These are phyloP conservation scores for Boletus pseudo-olivaceus DNA, from an alignment of 768 basidiomycete genomes.

Conservation along the genomic window DNA sequence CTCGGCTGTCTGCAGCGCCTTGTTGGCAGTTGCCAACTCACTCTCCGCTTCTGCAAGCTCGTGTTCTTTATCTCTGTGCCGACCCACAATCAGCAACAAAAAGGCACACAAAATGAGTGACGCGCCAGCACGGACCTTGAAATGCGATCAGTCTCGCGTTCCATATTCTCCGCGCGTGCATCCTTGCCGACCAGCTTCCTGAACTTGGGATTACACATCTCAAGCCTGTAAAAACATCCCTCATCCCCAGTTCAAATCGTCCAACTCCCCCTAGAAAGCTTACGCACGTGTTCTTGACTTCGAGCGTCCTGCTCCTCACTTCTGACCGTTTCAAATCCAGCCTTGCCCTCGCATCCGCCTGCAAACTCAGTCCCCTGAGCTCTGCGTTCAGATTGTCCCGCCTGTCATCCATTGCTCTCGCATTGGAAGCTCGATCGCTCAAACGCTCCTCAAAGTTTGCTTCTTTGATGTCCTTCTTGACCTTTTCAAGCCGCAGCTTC, in stretches of 20 bases:
- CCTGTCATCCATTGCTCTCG: conserved; percentile 61
- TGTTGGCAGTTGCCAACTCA: conserved; percentile 43
- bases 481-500: conserved; percentile 52
- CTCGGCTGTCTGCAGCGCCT: conserved; percentile 61
- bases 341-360: conserved; percentile 79
- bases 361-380: conserved; percentile 63
- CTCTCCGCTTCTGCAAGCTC: conserved; percentile 42
- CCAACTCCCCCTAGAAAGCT: neutral
- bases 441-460: conserved; percentile 66
- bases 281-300: conserved; percentile 67
- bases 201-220: conserved; percentile 57
- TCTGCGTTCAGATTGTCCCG: conserved; percentile 71
- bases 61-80: conserved; percentile 61
- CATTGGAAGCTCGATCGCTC: conserved; percentile 48
- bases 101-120: neutral
- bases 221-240: conserved; percentile 46
- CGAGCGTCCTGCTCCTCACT: conserved; percentile 56
- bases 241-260: neutral
- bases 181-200: conserved; percentile 62
- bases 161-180: conserved; percentile 62
- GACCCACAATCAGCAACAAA: neutral
- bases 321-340: conserved; percentile 73
- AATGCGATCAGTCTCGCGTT: conserved; percentile 62
- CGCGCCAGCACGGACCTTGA: conserved; percentile 45
- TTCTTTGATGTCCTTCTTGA: conserved; percentile 53